Conservation (phyloP, 2,329 filamentous ascomycete genomes). For the Alternaria arborescens region DNA sequence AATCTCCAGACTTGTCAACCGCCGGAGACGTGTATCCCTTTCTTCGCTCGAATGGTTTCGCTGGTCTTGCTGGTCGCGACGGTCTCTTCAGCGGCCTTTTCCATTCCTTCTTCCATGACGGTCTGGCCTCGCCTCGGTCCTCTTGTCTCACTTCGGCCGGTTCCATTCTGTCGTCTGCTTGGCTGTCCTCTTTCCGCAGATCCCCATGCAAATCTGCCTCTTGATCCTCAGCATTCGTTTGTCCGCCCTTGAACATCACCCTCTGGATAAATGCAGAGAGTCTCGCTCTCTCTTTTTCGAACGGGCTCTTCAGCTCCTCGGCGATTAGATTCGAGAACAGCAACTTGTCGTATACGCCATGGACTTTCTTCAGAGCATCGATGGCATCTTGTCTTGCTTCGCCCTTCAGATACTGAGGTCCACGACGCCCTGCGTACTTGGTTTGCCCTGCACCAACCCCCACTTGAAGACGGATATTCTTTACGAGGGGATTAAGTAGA, state of each 20-base stretch:
- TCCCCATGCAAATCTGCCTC: constrained; percentile 26
- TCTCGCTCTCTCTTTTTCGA: constrained; percentile 37
- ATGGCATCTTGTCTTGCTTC: constrained; percentile 38
- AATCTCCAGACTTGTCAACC: neutral
- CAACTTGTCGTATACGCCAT: constrained; percentile 44
- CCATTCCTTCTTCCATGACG: constrained; percentile 27
- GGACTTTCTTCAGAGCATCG: constrained; percentile 35
- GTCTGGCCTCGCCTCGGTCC: constrained; percentile 1
- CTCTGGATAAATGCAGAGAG: constrained; percentile 39
- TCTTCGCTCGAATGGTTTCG: neutral
- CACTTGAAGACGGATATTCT: constrained; percentile 43
- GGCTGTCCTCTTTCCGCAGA: constrained; percentile 6
- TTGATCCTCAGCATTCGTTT: neutral
- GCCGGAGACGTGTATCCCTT: neutral
- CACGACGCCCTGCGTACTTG: constrained; percentile 5
- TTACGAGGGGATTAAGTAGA: constrained; percentile 34
- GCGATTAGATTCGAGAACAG: constrained; percentile 40
- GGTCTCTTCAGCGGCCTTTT: constrained; percentile 22
- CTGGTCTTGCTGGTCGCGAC: neutral
- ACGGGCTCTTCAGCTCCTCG: constrained; percentile 39
- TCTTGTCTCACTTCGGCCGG: neutral
- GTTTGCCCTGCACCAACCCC: constrained; percentile 31
- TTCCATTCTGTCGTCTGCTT: neutral
- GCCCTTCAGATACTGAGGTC: constrained; percentile 26
- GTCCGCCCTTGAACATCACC: constrained; percentile 21